Evolutionary conservation across 805 yeast species (phyloP).

Genomic region (Myxozyma nipponensis): DNA sequence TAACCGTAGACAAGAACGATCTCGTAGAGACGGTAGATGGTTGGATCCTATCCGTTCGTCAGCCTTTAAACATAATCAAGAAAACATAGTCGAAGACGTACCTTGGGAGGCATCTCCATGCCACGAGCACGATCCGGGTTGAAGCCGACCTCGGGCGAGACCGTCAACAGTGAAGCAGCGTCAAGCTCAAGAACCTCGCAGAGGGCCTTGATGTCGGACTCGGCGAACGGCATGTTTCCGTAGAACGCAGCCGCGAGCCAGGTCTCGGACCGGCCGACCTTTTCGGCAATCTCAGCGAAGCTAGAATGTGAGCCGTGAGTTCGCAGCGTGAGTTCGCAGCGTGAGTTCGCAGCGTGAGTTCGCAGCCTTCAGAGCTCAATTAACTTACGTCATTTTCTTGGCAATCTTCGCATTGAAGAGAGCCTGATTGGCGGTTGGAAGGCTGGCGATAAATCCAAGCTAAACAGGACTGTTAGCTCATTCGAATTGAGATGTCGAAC

Average conservation of each 20-base stretch:
- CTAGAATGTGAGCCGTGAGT: slow-evolving; percentile 3
- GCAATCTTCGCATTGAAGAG: slow-evolving; percentile 29
- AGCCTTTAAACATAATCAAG: background rate
- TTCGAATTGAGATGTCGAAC: too few relatives aligned
- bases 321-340: background rate
- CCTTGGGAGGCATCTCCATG: slow-evolving; percentile 20
- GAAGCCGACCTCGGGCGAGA: slow-evolving; percentile 25
- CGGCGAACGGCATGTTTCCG: slow-evolving; percentile 29
- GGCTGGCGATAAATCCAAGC: slow-evolving; percentile 25
- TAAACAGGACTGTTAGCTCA: too few relatives aligned
- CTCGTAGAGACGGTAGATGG: slow-evolving; percentile 27
- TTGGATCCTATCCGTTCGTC: slow-evolving; percentile 15
- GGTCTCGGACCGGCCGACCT: slow-evolving; percentile 28
- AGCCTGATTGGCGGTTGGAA: slow-evolving; percentile 27
- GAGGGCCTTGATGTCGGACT: slow-evolving; percentile 21
- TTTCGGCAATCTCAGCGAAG: slow-evolving; percentile 26
- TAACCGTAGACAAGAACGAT: slow-evolving; percentile 29
- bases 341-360: background rate
- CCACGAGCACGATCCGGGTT: slow-evolving; percentile 22
- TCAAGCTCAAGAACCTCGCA: slow-evolving; percentile 25
- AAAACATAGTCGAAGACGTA: background rate
- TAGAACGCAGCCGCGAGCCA: slow-evolving; percentile 29
- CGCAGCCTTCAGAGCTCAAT: background rate
- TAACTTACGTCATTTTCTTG: slow-evolving; percentile 22
- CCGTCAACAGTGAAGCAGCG: slow-evolving; percentile 11